These are phyloP conservation scores for Chrysoporthe austroafricana DNA, from an alignment of 2,329 filamentous ascomycete genomes.

Conservation along the genomic window DNA sequence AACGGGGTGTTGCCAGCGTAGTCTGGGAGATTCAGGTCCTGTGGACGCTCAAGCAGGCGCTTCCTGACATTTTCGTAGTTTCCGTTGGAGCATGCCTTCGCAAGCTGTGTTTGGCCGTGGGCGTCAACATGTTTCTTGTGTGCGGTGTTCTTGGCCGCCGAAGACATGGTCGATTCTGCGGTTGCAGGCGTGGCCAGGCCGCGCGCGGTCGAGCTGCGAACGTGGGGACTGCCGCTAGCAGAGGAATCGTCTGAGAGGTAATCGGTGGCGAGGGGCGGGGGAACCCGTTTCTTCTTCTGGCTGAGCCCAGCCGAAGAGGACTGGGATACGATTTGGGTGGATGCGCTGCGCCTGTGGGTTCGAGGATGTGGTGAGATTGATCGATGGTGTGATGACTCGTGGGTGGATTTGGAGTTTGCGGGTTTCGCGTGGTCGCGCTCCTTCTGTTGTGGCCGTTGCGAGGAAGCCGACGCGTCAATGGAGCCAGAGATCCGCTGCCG, in stretches of 20 bases:
- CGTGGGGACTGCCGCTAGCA: constrained; percentile 61
- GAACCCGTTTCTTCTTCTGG: constrained; percentile 64
- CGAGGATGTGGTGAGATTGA: constrained; percentile 65
- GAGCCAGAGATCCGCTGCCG: constrained; percentile 56
- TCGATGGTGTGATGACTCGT: constrained; percentile 44
- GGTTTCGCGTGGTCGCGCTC: constrained; percentile 37
- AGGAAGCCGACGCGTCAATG: constrained; percentile 32
- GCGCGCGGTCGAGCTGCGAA: constrained; percentile 61
- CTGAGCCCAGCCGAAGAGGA: constrained; percentile 57
- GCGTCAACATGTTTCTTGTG: constrained; percentile 90
- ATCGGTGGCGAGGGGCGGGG: constrained; percentile 64
- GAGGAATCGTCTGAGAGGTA: constrained; percentile 72
- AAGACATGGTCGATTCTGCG: constrained; percentile 64
- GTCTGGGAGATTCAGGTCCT: constrained; percentile 87
- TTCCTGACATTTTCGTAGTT: constrained; percentile 79
- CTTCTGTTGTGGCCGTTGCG: constrained; percentile 30
- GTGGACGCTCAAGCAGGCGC: constrained; percentile 76
- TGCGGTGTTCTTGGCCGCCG: constrained; percentile 68
- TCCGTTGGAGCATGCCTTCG: constrained; percentile 86
- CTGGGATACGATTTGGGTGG: constrained; percentile 63
- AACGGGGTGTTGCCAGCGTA: constrained; percentile 96
- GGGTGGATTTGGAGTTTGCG: constrained; percentile 38
- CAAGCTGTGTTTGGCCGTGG: constrained; percentile 87
- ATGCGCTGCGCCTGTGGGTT: constrained; percentile 65
- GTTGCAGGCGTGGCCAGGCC: constrained; percentile 59